Conservation (phyloP, 768 basidiomycete genomes). For the Podaxis mareebaensis region DNA sequence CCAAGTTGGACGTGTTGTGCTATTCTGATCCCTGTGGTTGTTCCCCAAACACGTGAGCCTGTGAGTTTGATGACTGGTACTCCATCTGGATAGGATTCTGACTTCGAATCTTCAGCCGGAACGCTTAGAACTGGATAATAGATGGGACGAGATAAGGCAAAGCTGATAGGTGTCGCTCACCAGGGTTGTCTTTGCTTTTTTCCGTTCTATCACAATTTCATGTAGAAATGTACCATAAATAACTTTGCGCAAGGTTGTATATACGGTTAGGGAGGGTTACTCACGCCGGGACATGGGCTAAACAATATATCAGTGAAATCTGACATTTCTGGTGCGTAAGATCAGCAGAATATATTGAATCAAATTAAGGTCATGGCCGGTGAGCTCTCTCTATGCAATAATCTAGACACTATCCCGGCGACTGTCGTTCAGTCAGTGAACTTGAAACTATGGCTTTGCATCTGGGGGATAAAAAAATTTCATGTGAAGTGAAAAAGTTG, state of each 20-base stretch:
- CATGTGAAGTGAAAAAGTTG: not conserved
- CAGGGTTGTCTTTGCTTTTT: too few species aligned
- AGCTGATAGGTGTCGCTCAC: not conserved
- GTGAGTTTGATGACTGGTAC: not conserved
- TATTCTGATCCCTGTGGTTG: not conserved
- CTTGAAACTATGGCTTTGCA: slow-evolving; percentile 87
- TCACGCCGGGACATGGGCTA: not conserved
- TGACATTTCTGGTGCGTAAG: not conserved
- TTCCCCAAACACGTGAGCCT: not conserved
- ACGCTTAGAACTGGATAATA: not conserved
- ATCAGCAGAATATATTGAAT: not conserved
- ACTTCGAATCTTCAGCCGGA: not conserved
- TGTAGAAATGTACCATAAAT: not conserved
- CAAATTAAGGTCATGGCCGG: not conserved
- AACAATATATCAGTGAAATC: not conserved
- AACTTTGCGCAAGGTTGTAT: not conserved
- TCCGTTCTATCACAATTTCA: not conserved
- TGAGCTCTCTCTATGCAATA: not conserved
- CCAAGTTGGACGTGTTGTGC: not conserved
- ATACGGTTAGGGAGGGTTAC: not conserved
- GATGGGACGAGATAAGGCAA: not conserved
- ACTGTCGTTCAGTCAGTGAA: slow-evolving; percentile 44
- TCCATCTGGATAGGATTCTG: not conserved
- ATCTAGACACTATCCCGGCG: not conserved
- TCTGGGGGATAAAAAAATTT: slow-evolving; percentile 36